Evolutionary conservation across 2,329 filamentous ascomycete genomes (phyloP).

Genomic region (Aspergillus sp.): DNA sequence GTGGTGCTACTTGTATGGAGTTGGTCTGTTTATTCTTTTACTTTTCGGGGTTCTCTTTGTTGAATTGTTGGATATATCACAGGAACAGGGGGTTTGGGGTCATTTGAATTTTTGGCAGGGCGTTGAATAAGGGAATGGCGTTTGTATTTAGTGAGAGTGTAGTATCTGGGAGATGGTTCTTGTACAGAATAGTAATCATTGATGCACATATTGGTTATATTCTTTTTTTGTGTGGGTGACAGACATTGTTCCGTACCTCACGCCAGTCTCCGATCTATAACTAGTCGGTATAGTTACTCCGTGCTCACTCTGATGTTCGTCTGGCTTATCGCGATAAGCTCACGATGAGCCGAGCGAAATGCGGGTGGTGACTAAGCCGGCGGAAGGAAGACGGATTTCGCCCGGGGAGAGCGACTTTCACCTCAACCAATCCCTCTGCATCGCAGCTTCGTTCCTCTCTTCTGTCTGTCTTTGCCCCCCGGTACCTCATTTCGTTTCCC

Average conservation of each 20-base stretch:
- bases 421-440: constrained; percentile 33
- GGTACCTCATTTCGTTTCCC: neutral
- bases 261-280: too few relatives aligned
- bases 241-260: too few relatives aligned
- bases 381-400: constrained; percentile 36
- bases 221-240: too few relatives aligned
- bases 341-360: neutral
- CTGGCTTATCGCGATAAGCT: too few relatives aligned
- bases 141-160: constrained; percentile 1
- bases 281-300: too few relatives aligned
- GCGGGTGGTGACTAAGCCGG: constrained; percentile 33
- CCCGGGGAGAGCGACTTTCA: constrained; percentile 36
- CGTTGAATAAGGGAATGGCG: neutral
- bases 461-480: constrained; percentile 1
- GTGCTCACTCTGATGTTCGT: too few relatives aligned
- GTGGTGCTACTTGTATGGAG: neutral
- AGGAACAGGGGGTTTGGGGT: neutral
- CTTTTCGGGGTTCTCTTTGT: constrained; percentile 4
- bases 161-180: neutral
- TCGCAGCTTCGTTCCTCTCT: neutral
- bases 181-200: constrained; percentile 2
- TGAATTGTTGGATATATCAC: neutral
- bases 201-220: neutral
- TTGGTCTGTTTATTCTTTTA: constrained; percentile 1
- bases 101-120: neutral